Evolutionary conservation across 768 basidiomycete species (phyloP).

Genomic region (Piloderma croceum): DNA sequence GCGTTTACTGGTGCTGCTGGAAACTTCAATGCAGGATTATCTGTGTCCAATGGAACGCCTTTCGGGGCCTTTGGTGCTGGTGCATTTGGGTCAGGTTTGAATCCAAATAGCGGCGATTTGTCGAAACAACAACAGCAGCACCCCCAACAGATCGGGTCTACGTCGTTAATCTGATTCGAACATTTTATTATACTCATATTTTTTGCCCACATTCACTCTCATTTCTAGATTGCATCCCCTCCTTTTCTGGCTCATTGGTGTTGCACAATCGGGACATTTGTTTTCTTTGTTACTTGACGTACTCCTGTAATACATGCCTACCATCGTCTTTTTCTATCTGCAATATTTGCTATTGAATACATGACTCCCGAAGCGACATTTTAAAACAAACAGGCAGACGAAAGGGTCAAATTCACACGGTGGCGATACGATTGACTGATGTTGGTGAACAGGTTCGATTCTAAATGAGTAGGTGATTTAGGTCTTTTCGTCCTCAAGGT

Average conservation of each 20-base stretch:
- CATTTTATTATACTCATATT: too few species aligned
- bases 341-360: too few species aligned
- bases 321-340: too few species aligned
- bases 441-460: too few species aligned
- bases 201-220: neutral
- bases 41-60: neutral
- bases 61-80: constrained; percentile 3
- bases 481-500: too few species aligned
- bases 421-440: too few species aligned
- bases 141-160: constrained; percentile 16
- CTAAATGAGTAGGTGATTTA: too few species aligned
- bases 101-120: neutral
- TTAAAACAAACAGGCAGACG: too few species aligned
- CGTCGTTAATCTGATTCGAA: constrained; percentile 18
- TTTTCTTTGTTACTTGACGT: neutral
- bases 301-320: neutral
- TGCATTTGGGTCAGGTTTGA: neutral
- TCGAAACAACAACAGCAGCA: constrained; percentile 15
- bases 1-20: constrained; percentile 6
- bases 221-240: neutral
- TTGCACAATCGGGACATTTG: neutral
- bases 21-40: constrained; percentile 9
- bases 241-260: neutral
- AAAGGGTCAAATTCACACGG: too few species aligned
- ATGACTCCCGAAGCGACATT: too few species aligned